Conservation (phyloP, 2,329 filamentous ascomycete genomes). For the Aureobasidium lini region DNA sequence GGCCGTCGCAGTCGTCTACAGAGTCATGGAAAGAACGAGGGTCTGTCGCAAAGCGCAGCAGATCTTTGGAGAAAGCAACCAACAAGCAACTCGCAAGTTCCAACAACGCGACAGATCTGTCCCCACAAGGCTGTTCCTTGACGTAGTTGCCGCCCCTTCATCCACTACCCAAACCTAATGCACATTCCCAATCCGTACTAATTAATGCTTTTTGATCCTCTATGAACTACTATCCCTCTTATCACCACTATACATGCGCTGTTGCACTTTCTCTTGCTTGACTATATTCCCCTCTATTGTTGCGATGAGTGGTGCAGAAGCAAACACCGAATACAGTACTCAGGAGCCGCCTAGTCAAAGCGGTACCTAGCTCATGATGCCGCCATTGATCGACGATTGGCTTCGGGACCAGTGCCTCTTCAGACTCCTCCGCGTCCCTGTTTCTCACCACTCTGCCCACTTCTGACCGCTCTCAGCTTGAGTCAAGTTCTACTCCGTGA, state of each 20-base stretch:
- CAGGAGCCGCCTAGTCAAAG: not conserved
- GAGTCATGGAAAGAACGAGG: not conserved
- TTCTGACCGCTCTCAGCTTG: no score
- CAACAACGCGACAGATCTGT: conserved; percentile 1
- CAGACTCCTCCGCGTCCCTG: not conserved
- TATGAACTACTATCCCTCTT: not conserved
- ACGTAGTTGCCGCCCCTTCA: not conserved
- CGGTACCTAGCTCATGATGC: not conserved
- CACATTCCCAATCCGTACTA: not conserved
- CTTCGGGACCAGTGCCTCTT: not conserved
- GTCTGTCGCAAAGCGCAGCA: not conserved
- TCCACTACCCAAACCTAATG: not conserved
- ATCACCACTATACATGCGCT: not conserved
- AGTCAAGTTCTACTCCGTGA: no score
- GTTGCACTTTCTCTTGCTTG: no score
- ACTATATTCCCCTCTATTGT: no score
- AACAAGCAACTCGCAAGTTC: not conserved
- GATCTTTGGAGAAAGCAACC: not conserved
- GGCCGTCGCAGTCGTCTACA: conserved; percentile 7
- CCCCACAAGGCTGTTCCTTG: conserved; percentile 1
- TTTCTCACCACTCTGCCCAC: not conserved
- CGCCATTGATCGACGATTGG: not conserved
- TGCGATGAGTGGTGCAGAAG: not conserved
- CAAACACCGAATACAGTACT: not conserved
- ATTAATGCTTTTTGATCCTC: not conserved